Conservation (phyloP, 129 eudicot species). For the Calendula officinalis region DNA sequence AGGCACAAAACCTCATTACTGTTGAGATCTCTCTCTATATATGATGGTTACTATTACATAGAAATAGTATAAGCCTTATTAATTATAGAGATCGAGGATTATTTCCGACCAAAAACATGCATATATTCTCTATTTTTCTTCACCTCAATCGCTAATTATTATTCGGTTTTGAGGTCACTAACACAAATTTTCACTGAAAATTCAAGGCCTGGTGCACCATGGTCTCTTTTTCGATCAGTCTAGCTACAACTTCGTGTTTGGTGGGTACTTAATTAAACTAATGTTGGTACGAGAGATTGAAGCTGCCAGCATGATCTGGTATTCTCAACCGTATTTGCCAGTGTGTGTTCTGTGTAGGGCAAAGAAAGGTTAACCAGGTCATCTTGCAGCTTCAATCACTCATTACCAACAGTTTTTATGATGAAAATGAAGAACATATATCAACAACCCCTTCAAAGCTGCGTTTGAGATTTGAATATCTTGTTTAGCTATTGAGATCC, state of each 20-base stretch:
- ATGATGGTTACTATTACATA: conserved; percentile 30
- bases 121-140: conserved; percentile 17
- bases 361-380: conserved; percentile 44
- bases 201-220: no score
- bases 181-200: no score
- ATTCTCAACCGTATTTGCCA: background rate
- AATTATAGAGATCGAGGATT: background rate
- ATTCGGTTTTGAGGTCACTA: background rate
- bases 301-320: conserved; percentile 80
- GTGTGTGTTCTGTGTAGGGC: background rate
- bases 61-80: background rate
- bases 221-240: no score
- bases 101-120: background rate
- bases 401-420: conserved; percentile 41
- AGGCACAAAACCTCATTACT: conserved; percentile 42
- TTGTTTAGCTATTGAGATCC: background rate
- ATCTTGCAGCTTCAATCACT: conserved; percentile 69
- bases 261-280: background rate
- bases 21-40: conserved; percentile 46
- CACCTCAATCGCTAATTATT: no score
- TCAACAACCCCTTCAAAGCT: conserved; percentile 1
- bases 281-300: conserved; percentile 60
- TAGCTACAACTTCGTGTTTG: no score
- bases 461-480: background rate
- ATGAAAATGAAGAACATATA: conserved; percentile 14